Conservation (phyloP, 2,329 filamentous ascomycete genomes). For the Microsporum audouinii region DNA sequence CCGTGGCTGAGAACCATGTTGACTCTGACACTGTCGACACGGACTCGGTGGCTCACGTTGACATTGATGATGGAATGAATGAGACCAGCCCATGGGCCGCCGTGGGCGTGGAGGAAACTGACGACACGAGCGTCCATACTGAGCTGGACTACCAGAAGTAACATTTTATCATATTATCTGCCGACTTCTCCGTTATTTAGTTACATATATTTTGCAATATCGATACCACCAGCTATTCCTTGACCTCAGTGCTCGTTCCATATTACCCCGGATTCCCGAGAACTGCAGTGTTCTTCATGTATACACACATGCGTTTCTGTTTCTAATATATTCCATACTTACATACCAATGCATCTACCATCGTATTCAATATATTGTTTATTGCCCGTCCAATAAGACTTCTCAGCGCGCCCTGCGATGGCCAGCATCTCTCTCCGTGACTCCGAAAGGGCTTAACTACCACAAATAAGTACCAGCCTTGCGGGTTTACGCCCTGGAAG, state of each 20-base stretch:
- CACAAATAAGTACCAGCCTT: not conserved
- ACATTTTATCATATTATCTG: not conserved
- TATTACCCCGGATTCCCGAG: not conserved
- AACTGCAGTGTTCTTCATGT: not conserved
- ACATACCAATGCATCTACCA: not conserved
- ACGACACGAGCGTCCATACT: constrained; percentile 13
- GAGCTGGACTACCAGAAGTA: constrained; percentile 5
- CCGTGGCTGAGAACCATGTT: constrained; percentile 16
- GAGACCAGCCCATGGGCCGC: constrained; percentile 30
- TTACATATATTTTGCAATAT: not conserved
- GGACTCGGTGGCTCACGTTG: constrained; percentile 21
- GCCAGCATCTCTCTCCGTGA: not conserved
- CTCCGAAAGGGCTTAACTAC: not conserved
- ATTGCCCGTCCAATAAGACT: not conserved
- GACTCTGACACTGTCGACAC: constrained; percentile 12
- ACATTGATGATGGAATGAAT: constrained; percentile 25
- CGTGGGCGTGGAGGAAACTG: constrained; percentile 22
- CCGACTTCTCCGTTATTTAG: not conserved
- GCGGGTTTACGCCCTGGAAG: no score
- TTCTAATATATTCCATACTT: not conserved
- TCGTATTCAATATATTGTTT: not conserved
- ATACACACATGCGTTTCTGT: not conserved
- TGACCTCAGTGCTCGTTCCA: not conserved
- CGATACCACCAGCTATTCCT: not conserved
- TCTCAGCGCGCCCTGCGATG: not conserved